phyloP scores from a whole-genome alignment of 768 basidiomycete genomes.

The Tephrocybe sp. region DNA sequence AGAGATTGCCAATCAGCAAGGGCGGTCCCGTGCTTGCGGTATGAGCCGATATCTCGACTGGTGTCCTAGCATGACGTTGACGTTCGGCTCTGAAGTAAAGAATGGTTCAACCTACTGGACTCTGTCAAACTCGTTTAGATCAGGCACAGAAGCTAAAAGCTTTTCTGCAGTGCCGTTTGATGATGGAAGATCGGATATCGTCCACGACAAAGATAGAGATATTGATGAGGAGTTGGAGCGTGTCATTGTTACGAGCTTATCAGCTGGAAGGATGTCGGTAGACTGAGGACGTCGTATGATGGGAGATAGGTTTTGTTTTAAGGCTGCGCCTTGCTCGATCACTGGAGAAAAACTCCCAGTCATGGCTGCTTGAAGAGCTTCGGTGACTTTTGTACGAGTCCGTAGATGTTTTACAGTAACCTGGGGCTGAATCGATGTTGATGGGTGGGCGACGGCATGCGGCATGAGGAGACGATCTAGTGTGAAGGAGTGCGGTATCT shows the following conservation, averaged over 20 bases:
- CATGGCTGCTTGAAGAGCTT: conserved; percentile 40
- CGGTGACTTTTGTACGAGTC: conserved; percentile 26
- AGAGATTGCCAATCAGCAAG: conserved; percentile 75
- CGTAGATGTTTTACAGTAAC: conserved; percentile 16
- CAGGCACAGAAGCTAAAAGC: neutral
- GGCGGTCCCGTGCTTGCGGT: conserved; percentile 6
- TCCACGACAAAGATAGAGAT: conserved; percentile 15
- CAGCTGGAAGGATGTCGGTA: conserved; percentile 6
- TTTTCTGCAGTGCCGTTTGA: neutral
- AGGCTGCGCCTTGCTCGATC: neutral
- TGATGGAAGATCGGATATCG: conserved; percentile 10
- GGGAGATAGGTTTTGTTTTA: neutral
- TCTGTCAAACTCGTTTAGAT: neutral
- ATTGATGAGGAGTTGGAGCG: conserved; percentile 15
- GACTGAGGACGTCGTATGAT: conserved; percentile 7
- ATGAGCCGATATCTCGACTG: conserved; percentile 5
- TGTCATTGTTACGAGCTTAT: conserved; percentile 1
- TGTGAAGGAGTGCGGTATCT: conserved; percentile 41
- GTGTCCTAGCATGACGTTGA: neutral
- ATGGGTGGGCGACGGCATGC: conserved; percentile 19
- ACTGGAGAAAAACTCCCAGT: conserved; percentile 26
- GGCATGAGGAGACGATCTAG: conserved; percentile 39
- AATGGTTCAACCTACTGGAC: conserved; percentile 3
- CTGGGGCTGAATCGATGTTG: conserved; percentile 16
- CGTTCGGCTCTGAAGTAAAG: neutral